Evolutionary conservation across 73 alveolate genomes (phyloP).

Genomic region (Tetrahymena elliotti): DNA sequence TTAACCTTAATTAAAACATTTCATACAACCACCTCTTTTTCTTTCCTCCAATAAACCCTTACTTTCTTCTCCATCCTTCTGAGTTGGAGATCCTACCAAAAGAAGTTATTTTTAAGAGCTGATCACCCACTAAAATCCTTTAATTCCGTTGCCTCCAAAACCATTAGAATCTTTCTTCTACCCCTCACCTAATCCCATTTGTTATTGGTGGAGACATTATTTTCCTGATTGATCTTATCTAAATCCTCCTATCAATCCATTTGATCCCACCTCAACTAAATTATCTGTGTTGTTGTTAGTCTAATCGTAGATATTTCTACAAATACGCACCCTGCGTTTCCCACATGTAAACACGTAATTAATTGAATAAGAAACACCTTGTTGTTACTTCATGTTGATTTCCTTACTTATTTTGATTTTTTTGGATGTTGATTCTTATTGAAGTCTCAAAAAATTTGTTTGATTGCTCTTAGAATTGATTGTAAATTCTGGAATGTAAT

Average conservation of each 20-base stretch:
- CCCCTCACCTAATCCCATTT: neutral
- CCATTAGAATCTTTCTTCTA: neutral
- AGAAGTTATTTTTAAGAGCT: neutral
- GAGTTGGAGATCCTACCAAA: neutral
- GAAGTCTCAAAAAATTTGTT: neutral
- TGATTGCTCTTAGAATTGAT: neutral
- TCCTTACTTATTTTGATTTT: neutral
- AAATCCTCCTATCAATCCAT: neutral
- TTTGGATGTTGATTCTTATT: neutral
- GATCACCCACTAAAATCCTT: neutral
- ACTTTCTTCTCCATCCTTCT: neutral
- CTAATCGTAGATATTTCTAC: neutral
- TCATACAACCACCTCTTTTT: neutral
- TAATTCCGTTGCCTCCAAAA: neutral
- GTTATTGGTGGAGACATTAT: neutral
- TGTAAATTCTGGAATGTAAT: neutral
- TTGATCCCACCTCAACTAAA: neutral
- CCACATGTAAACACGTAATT: slow-evolving; percentile 1
- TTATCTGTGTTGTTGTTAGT: neutral
- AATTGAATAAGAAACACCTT: neutral
- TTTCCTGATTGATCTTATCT: neutral
- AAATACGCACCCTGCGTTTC: neutral
- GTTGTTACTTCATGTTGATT: neutral
- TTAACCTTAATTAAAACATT: neutral
- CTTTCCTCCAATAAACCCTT: neutral